These are phyloP conservation scores for Ophiocordyceps sinensis DNA, from an alignment of 2,329 filamentous ascomycete genomes.

Conservation along the genomic window DNA sequence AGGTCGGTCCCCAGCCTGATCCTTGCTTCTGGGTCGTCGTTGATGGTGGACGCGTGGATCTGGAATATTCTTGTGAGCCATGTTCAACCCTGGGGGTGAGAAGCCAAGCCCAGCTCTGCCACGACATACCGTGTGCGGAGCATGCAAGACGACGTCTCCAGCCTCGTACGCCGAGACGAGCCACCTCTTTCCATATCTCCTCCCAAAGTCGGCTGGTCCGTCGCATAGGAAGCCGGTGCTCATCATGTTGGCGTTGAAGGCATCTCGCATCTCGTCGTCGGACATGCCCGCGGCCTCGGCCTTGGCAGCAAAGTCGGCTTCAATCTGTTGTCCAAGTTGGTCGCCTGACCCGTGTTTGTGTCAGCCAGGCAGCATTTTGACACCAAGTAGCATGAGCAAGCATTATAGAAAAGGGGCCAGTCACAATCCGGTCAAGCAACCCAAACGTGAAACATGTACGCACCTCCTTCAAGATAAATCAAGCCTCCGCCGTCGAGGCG, in stretches of 20 bases:
- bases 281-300: slow-evolving; percentile 32
- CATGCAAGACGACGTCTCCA: slow-evolving; percentile 25
- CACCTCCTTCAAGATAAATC: slow-evolving; percentile 41
- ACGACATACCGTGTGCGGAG: slow-evolving; percentile 15
- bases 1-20: slow-evolving; percentile 42
- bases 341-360: slow-evolving; percentile 3
- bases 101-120: too few relatives aligned
- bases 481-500: slow-evolving; percentile 39
- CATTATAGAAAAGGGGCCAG: too few relatives aligned
- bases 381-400: not conserved
- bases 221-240: slow-evolving; percentile 36
- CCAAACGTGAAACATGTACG: too few relatives aligned
- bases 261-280: slow-evolving; percentile 33
- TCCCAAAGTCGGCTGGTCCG: slow-evolving; percentile 23
- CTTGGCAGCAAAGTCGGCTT: slow-evolving; percentile 31
- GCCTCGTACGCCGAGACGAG: slow-evolving; percentile 22
- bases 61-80: slow-evolving; percentile 7
- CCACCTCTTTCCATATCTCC: slow-evolving; percentile 16
- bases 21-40: slow-evolving; percentile 32
- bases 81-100: too few relatives aligned
- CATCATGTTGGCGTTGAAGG: slow-evolving; percentile 48
- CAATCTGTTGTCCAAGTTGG: slow-evolving; percentile 30
- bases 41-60: slow-evolving; percentile 44
- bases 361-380: not conserved
- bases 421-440: too few relatives aligned